Percentiles rank a stretch among this genome's conserved stretches.
phyloP scores from a whole-genome alignment of 2,329 filamentous ascomycete genomes.

The Dactylellina sp. region DNA sequence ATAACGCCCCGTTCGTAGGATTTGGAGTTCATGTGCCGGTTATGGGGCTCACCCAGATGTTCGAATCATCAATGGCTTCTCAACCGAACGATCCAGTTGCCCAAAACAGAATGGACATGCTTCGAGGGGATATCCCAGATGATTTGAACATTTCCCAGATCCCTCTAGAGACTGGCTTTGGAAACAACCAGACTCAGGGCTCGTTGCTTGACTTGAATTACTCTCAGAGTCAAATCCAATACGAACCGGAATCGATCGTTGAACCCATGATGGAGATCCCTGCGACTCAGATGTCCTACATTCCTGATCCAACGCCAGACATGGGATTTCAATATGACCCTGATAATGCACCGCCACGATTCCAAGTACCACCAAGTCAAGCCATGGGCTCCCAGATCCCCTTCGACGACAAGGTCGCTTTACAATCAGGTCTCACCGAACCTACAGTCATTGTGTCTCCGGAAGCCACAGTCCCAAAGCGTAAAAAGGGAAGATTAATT shows the following conservation, averaged over 20 bases:
- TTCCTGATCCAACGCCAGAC: slow-evolving; percentile 56
- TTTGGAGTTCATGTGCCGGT: slow-evolving; percentile 30
- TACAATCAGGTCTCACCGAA: slow-evolving; percentile 57
- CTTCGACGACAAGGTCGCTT: slow-evolving; percentile 27
- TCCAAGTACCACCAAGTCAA: slow-evolving; percentile 55
- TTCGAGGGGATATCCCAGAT: slow-evolving; percentile 43
- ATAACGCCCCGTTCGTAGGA: slow-evolving; percentile 28
- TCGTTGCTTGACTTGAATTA: slow-evolving; percentile 49
- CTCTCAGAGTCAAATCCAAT: slow-evolving; percentile 55
- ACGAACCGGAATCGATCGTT: slow-evolving; percentile 44
- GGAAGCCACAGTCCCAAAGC: slow-evolving; percentile 68
- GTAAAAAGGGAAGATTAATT: slow-evolving; percentile 64
- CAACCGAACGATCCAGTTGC: slow-evolving; percentile 14
- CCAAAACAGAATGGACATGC: slow-evolving; percentile 43
- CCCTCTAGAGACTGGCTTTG: slow-evolving; percentile 15
- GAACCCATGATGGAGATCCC: slow-evolving; percentile 22
- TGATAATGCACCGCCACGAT: slow-evolving; percentile 42
- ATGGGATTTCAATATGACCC: slow-evolving; percentile 54
- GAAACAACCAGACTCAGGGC: slow-evolving; percentile 26
- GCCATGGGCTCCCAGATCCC: slow-evolving; percentile 43
- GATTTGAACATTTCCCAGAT: slow-evolving; percentile 48
- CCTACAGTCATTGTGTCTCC: slow-evolving; percentile 53
- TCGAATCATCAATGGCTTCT: slow-evolving; percentile 53
- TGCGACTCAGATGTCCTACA: slow-evolving; percentile 44
- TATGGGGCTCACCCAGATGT: slow-evolving; percentile 57